Evolutionary conservation across 352 stramenopile species (phyloP).

Genomic region (Globisporangium ultimum): DNA sequence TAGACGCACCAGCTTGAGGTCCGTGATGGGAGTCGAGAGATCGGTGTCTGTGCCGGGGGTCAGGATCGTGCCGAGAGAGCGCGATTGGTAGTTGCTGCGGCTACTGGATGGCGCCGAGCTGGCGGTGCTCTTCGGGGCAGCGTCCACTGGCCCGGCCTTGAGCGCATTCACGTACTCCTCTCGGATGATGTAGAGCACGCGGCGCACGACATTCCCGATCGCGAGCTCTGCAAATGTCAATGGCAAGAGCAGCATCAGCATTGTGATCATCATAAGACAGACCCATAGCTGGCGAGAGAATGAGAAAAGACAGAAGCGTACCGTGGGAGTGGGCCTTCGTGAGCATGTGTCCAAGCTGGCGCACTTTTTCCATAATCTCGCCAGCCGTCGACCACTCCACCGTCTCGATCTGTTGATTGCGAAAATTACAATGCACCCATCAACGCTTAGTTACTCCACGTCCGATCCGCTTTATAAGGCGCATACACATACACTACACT

Average conservation of each 20-base stretch:
- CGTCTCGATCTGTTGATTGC: slow-evolving; percentile 49
- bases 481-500: not conserved
- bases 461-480: too few species aligned
- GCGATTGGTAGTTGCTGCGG: slow-evolving; percentile 59
- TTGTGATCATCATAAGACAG: too few species aligned
- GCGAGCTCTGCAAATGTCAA: slow-evolving; percentile 50
- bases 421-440: not conserved
- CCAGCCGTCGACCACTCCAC: slow-evolving; percentile 74
- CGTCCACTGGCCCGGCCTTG: slow-evolving; percentile 35
- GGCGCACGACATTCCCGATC: slow-evolving; percentile 88
- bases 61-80: slow-evolving; percentile 78
- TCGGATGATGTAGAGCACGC: slow-evolving; percentile 87
- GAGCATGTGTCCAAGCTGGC: slow-evolving; percentile 76
- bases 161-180: slow-evolving; percentile 81
- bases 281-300: not conserved
- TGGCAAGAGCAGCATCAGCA: not conserved
- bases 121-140: slow-evolving; percentile 6
- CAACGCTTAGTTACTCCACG: too few species aligned
- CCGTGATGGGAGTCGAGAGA: slow-evolving; percentile 75
- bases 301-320: slow-evolving; percentile 7
- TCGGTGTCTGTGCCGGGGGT: slow-evolving; percentile 79
- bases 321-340: slow-evolving; percentile 74
- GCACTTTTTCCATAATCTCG: slow-evolving; percentile 85
- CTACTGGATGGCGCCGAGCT: slow-evolving; percentile 19
- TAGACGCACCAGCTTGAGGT: slow-evolving; percentile 67